Evolutionary conservation across 1,139 yeast genomes (phyloP).

Genomic region (Candida sojae): DNA sequence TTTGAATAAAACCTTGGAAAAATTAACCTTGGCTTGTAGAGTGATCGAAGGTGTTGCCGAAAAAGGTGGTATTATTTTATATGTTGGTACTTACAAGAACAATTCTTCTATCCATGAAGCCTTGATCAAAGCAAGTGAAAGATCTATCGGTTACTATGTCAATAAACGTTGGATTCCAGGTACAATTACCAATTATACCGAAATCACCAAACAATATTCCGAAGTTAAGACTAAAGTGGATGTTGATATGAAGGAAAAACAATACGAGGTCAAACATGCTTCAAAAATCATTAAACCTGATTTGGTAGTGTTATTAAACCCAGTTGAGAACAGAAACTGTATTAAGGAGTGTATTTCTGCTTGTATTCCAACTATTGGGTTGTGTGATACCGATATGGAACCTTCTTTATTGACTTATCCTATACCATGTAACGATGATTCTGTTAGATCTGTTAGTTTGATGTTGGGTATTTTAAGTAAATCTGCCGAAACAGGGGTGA

Average conservation of each 20-base stretch:
- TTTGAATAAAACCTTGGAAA: constrained; percentile 75
- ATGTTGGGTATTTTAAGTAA: constrained; percentile 80
- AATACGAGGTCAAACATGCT: constrained; percentile 38
- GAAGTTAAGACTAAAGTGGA: constrained; percentile 52
- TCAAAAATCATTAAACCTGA: constrained; percentile 75
- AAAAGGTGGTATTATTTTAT: constrained; percentile 82
- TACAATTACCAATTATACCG: constrained; percentile 81
- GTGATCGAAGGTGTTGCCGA: constrained; percentile 80
- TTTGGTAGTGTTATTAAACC: constrained; percentile 81
- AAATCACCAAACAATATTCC: constrained; percentile 74
- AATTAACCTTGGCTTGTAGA: constrained; percentile 75
- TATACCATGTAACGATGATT: constrained; percentile 94
- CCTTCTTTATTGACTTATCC: constrained; percentile 90
- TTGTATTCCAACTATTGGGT: constrained; percentile 90
- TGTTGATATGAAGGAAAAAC: constrained; percentile 48
- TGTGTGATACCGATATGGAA: constrained; percentile 92
- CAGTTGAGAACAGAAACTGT: constrained; percentile 82
- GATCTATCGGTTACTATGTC: constrained; percentile 80
- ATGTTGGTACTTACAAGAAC: constrained; percentile 73
- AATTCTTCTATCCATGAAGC: constrained; percentile 69
- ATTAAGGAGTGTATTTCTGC: constrained; percentile 79
- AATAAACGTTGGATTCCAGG: constrained; percentile 94
- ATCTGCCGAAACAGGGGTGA: constrained; percentile 80
- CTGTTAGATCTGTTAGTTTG: constrained; percentile 77
- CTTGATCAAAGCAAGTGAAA: constrained; percentile 75